Percentiles rank a stretch among this genome's conserved stretches.
Evolutionary conservation across 208 protist genomes (phyloP).

Genomic region (Leishmania mexicana): DNA sequence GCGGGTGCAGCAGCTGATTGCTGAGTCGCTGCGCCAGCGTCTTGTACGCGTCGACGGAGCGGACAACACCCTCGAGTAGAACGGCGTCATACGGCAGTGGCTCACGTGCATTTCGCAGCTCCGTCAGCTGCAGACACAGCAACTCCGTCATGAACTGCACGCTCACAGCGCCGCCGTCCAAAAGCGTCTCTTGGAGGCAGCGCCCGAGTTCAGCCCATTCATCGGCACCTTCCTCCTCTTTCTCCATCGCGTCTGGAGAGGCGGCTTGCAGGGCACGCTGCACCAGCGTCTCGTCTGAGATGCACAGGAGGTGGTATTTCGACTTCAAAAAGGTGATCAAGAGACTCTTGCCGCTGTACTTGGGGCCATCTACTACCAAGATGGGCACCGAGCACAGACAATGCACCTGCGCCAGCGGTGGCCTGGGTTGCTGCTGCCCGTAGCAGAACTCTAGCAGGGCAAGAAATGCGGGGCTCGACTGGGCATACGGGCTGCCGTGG

Average conservation of each 20-base stretch:
- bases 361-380: slow-evolving; percentile 75
- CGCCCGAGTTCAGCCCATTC: slow-evolving; percentile 47
- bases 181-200: slow-evolving; percentile 42
- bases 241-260: not conserved
- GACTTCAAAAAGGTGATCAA: slow-evolving; percentile 46
- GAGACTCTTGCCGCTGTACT: slow-evolving; percentile 80
- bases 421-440: slow-evolving; percentile 12
- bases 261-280: slow-evolving; percentile 42
- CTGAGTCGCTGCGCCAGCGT: slow-evolving; percentile 25
- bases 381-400: slow-evolving; percentile 58
- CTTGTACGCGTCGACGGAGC: slow-evolving; percentile 42
- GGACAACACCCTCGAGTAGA: slow-evolving; percentile 69
- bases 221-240: not conserved
- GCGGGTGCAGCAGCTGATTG: slow-evolving; percentile 24
- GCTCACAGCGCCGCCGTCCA: slow-evolving; percentile 49
- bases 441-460: slow-evolving; percentile 35
- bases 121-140: slow-evolving; percentile 49
- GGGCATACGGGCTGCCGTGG: slow-evolving; percentile 25
- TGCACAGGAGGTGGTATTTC: slow-evolving; percentile 47
- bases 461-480: slow-evolving; percentile 33
- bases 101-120: slow-evolving; percentile 28
- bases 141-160: slow-evolving; percentile 47
- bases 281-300: slow-evolving; percentile 65
- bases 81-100: slow-evolving; percentile 41
- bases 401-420: slow-evolving; percentile 38